Base-by-base conservation (phyloP, 139 green algal genomes). In the Auxenochlorella pyrenoidosa region DNA sequence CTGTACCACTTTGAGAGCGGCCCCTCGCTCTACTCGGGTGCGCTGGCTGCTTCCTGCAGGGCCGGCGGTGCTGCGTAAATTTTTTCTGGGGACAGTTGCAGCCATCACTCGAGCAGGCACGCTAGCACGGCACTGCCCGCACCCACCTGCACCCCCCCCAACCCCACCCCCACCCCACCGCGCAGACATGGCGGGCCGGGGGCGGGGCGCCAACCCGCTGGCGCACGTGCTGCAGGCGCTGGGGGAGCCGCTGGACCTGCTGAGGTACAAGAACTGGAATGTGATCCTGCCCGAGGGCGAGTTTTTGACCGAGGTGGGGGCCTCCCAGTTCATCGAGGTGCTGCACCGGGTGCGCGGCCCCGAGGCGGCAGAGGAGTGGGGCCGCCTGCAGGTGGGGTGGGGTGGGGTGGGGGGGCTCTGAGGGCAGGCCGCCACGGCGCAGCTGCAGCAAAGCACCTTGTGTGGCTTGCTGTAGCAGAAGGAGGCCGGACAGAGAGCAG, bases 241-340 rank as follows among this genome's bases (percentile, higher is more conserved):
- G 71, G 96, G 86, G 0, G 95, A 98, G 90, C 83, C 90, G 5
- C 91, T 98, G 81, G 94, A 97, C 28, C 89, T 96, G 26, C 90
- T 97, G 5, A 75, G 94, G 30, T 99, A 99, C 91, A 94, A 99
- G 88, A 94, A 85, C 34, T 99, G 98, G 98, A 98, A 98, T 83
- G 96, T 98, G 40, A 75, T 98, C 30, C 90, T 99, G 68, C 98
- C 98, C 19, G 98, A 99, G 88, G 97, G 97, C 1, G 82, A 92
- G 40, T 99, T 97, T 68, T 38, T 96, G 21, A 95, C 93, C 6
- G 66, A 95, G 86, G 66, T 79, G 47, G 84, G 78, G 36, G 86
- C 76, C 43, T n/a, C 30, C 24, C 36, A 82, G 81, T 98, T 98
- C 68, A 66, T 68, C 21, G 92, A 95, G 3, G 89, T 98, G 68